Conservation (phyloP, 495 filamentous ascomycete species). For the Daldinia grandis region DNA sequence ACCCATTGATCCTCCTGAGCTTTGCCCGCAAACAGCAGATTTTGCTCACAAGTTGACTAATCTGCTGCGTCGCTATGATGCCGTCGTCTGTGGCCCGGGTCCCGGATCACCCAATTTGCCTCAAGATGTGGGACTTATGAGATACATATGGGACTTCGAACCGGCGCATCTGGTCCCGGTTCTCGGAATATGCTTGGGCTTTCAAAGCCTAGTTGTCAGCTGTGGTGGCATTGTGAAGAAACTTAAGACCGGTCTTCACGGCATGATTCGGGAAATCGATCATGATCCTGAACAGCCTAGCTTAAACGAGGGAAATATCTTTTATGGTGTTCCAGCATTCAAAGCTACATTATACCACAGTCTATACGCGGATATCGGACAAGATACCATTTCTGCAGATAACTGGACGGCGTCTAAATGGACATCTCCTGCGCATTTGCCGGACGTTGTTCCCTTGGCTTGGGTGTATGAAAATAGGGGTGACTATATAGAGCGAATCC, state of each 20-base stretch:
- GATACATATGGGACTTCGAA: constrained; percentile 74
- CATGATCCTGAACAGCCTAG: constrained; percentile 53
- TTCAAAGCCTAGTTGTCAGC: constrained; percentile 79
- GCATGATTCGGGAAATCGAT: constrained; percentile 72
- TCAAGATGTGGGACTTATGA: constrained; percentile 80
- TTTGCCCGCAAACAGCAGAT: constrained; percentile 25
- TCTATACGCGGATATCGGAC: constrained; percentile 70
- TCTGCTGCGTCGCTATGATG: constrained; percentile 70
- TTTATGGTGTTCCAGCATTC: constrained; percentile 62
- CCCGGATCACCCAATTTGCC: constrained; percentile 70
- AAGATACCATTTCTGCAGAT: constrained; percentile 42
- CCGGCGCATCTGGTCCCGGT: constrained; percentile 70
- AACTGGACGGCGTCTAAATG: constrained; percentile 50
- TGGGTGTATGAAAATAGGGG: constrained; percentile 66
- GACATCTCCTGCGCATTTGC: constrained; percentile 33
- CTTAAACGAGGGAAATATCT: constrained; percentile 49
- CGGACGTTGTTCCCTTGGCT: constrained; percentile 67
- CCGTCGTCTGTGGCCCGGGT: constrained; percentile 81
- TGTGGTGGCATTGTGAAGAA: constrained; percentile 71
- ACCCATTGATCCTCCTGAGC: constrained; percentile 69
- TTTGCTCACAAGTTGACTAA: constrained; percentile 46
- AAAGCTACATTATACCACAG: constrained; percentile 90
- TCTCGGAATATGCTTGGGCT: constrained; percentile 90
- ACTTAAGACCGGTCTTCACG: constrained; percentile 77
- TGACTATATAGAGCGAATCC: constrained; percentile 62